Base-by-base conservation (phyloP, 2,329 filamentous ascomycete genomes). In the Penicillium glabrum region DNA sequence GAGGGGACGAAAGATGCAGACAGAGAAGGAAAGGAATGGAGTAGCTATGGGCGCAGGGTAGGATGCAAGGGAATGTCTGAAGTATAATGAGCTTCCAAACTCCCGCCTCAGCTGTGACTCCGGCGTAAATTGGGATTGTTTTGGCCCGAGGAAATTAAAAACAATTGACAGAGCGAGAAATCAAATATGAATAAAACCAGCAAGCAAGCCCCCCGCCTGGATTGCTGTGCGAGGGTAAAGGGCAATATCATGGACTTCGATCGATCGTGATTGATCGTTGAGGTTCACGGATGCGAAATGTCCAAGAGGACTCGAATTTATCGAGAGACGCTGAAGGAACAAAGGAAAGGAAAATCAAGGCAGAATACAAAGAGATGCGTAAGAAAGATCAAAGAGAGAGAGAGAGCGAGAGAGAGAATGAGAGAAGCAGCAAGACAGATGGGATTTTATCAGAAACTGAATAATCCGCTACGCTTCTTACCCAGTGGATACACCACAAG, bases 401-500 rank as follows among this genome's bases (percentile, higher is more conserved):
- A 41, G 21, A 41, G 13, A 27, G n/a, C n/a, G n/a, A 41, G 21
- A n/a, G 24, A 41, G 21, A n/a, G 23, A 24, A 5, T 2, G 21
- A 23, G 24, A 41, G 21, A n/a, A 24, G 31, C 14, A 14, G 31
- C 31, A 35, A 3, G 31, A 16, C 31, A 24, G 29, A 10, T 47
- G 5, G 19, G 13, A n/a, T 2, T 41, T 27, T 13, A 50, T 37
- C 33, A 53, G 24, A 79, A 79, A 61, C 77, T 79, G 54, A 80
- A 80, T 23, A 80, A 58, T 5, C 77, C 77, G 58, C 76, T 79
- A 51, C 77, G 71, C 56, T 75, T 69, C 61, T 80, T 80, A 9
- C 77, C 77, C 50, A 77, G 61, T 16, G 78, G 78, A 66, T 80
- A 80, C 24, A 80, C 71, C 46, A 80, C 70, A 51, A 80, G 65